These are phyloP conservation scores for Pistacia atlantica DNA, from an alignment of 345 rosid species.

Conservation along the genomic window DNA sequence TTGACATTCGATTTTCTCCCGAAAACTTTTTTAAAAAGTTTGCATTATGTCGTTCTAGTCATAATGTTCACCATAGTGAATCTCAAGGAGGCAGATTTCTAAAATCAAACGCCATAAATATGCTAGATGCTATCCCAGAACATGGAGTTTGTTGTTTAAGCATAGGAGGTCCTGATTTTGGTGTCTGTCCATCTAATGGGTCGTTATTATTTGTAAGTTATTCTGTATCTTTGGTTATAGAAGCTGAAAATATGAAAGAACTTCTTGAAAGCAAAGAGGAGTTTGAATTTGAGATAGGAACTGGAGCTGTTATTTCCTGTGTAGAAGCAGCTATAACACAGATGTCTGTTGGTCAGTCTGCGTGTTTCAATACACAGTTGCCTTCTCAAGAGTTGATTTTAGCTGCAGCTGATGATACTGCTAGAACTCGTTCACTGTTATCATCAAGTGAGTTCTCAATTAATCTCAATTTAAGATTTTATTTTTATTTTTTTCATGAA, in stretches of 20 bases:
- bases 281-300: conserved; percentile 90
- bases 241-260: conserved; percentile 47
- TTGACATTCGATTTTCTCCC: conserved; percentile 40
- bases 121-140: conserved; percentile 24
- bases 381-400: conserved; percentile 55
- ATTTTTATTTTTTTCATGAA: neutral
- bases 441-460: conserved; percentile 52
- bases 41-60: conserved; percentile 30
- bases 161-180: conserved; percentile 66
- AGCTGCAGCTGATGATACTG: conserved; percentile 61
- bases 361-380: conserved; percentile 45
- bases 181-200: conserved; percentile 57
- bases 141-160: conserved; percentile 33
- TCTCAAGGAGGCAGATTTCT: conserved; percentile 30
- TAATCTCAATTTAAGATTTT: conserved; percentile 13
- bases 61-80: conserved; percentile 19
- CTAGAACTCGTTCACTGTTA: conserved; percentile 39
- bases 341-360: conserved; percentile 88
- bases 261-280: conserved; percentile 82
- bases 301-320: conserved; percentile 62
- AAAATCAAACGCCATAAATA: conserved; percentile 23
- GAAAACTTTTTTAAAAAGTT: conserved; percentile 47
- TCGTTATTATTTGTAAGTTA: conserved; percentile 60
- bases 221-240: conserved; percentile 56
- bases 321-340: conserved; percentile 67